Percentiles rank a stretch among this genome's conserved stretches.
Evolutionary conservation across 352 stramenopile genomes (phyloP).

Genomic region (Globisporangium yorkense): DNA sequence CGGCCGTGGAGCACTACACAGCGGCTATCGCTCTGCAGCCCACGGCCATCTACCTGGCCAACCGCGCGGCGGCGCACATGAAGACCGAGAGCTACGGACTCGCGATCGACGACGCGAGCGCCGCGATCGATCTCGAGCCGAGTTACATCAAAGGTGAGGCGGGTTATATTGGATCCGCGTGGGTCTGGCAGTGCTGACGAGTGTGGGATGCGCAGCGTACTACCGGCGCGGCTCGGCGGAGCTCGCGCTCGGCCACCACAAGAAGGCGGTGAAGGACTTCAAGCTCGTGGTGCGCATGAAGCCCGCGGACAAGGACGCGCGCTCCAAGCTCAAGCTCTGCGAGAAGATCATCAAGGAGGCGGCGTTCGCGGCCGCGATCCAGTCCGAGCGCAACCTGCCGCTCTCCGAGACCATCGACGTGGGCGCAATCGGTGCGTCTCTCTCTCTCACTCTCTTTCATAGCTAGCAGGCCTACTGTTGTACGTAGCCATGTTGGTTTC

Average conservation of each 20-base stretch:
- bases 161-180: neutral
- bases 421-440: conserved; percentile 50
- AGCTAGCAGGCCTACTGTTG: neutral
- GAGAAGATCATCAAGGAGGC: conserved; percentile 96
- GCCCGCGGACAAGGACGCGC: conserved; percentile 91
- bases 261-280: conserved; percentile 97
- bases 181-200: no score
- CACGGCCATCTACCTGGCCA: conserved; percentile 92
- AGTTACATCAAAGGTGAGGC: conserved; percentile 93
- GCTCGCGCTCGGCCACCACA: conserved; percentile 95
- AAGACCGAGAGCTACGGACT: conserved; percentile 98
- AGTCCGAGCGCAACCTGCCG: conserved; percentile 90
- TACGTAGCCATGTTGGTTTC: neutral
- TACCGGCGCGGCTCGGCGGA: conserved; percentile 96
- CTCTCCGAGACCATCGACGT: conserved; percentile 92
- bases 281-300: conserved; percentile 93
- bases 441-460: neutral
- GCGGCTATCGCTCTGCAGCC: conserved; percentile 83
- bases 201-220: conserved; percentile 65
- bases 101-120: conserved; percentile 95
- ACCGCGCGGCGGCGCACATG: conserved; percentile 95
- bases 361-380: conserved; percentile 96
- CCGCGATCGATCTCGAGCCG: conserved; percentile 91
- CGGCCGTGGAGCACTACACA: conserved; percentile 87
- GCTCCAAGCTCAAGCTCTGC: conserved; percentile 93